These are phyloP conservation scores for Echinosophora koreensis DNA, from an alignment of 306 rosid genomes.

Conservation along the genomic window DNA sequence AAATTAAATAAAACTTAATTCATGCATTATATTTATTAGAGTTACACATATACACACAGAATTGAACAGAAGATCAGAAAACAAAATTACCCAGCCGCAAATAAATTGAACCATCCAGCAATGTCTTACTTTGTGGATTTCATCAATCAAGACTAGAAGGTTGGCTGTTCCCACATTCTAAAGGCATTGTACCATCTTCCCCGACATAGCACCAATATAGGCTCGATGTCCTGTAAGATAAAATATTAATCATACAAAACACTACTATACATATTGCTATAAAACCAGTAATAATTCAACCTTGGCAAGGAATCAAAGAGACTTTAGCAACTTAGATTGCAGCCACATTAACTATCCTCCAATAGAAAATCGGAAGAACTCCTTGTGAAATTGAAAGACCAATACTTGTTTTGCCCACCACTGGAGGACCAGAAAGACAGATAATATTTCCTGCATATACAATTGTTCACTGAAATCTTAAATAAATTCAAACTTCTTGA, in stretches of 20 bases:
- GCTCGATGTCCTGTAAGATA: conserved; percentile 93
- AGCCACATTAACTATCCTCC: too few species aligned
- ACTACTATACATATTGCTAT: conserved; percentile 18
- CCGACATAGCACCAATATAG: conserved; percentile 99
- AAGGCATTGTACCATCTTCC: conserved; percentile 99
- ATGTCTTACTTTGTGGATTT: conserved; percentile 97
- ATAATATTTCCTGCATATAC: conserved; percentile 84
- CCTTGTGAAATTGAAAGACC: conserved; percentile 90
- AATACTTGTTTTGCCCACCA: conserved; percentile 99
- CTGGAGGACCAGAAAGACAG: conserved; percentile 99
- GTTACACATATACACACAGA: too few species aligned
- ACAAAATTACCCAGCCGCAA: too few species aligned
- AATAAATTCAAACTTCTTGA: conserved; percentile 5
- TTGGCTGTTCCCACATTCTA: conserved; percentile 96
- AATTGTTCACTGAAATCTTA: conserved; percentile 25
- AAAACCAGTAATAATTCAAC: conserved; percentile 27
- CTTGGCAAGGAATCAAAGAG: too few species aligned
- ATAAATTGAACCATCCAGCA: too few species aligned
- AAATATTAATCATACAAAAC: conserved; percentile 38
- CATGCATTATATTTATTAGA: too few species aligned
- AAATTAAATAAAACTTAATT: too few species aligned
- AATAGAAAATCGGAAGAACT: too few species aligned
- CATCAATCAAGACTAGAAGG: conserved; percentile 97
- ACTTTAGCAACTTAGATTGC: too few species aligned
- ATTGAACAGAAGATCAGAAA: too few species aligned